Percentiles rank a stretch among this genome's conserved stretches.
Conservation (phyloP, 1,284 basidiomycete genomes). For the Takashimella tepidaria region DNA sequence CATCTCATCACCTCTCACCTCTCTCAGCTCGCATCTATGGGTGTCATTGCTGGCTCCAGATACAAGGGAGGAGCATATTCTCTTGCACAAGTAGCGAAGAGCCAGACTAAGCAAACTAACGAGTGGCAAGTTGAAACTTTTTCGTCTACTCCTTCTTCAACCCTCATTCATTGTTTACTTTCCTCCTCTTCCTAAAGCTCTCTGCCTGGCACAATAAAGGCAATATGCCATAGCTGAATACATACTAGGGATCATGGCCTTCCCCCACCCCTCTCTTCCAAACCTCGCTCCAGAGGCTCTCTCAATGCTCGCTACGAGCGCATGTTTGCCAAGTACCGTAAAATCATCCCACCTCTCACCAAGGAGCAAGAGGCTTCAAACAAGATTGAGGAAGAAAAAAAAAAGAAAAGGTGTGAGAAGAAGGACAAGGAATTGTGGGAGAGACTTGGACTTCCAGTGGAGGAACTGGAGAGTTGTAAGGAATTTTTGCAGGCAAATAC, state of each 20-base stretch:
- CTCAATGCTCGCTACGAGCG: background rate
- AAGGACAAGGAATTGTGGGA: background rate
- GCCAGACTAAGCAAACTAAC: background rate
- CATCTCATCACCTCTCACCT: background rate
- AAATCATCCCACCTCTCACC: background rate
- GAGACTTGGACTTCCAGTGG: background rate
- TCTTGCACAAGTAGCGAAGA: background rate
- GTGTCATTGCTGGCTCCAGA: background rate
- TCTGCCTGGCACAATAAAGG: too few relatives aligned
- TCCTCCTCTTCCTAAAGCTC: background rate
- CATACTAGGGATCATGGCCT: too few relatives aligned
- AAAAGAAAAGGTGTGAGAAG: background rate
- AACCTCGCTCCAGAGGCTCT: background rate
- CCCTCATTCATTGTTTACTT: background rate
- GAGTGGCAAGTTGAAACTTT: background rate
- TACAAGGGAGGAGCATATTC: background rate
- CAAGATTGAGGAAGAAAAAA: background rate
- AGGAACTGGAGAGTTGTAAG: background rate
- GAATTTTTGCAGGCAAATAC: too few relatives aligned
- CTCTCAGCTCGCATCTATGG: background rate
- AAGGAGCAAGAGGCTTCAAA: background rate
- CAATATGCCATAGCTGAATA: too few relatives aligned
- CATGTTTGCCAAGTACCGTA: background rate
- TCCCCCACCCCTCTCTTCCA: background rate
- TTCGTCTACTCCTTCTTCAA: background rate